These are phyloP conservation scores for Phytophthora brassicae DNA, from an alignment of 352 stramenopile species.

Conservation along the genomic window DNA sequence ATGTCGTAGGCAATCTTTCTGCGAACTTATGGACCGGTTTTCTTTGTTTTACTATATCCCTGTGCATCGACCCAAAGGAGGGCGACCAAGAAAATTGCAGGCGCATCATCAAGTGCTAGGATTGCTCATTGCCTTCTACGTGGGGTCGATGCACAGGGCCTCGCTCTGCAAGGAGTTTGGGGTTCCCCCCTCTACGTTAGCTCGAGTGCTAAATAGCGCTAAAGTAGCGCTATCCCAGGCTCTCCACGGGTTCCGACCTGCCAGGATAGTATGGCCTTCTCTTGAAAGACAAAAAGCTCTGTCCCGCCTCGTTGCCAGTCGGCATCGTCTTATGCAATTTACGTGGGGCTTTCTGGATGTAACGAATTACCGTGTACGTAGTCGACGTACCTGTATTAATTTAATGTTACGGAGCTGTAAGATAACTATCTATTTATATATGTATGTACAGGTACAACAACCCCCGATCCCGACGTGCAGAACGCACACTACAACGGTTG, in stretches of 20 bases:
- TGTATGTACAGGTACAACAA: not conserved
- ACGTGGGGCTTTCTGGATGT: constrained; percentile 1
- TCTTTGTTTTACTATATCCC: not conserved
- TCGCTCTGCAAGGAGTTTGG: not conserved
- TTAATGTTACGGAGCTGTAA: not conserved
- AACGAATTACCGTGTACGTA: not conserved
- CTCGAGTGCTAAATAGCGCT: not conserved
- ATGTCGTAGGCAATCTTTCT: not conserved
- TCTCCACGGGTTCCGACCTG: not conserved
- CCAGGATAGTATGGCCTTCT: not conserved
- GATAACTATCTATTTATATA: not conserved
- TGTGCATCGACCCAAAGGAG: not conserved
- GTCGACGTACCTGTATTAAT: not conserved
- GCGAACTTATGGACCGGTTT: not conserved
- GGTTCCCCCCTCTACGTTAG: not conserved
- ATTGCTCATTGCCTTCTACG: not conserved
- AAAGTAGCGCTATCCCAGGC: not conserved
- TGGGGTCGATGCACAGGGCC: not conserved
- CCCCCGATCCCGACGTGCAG: not conserved
- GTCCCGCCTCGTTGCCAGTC: not conserved
- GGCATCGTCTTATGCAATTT: not conserved
- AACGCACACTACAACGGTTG: constrained; percentile 7
- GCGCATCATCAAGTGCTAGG: not conserved
- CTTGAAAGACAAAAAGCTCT: not conserved
- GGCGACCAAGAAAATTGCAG: not conserved